These are phyloP conservation scores for Diplodia scrobiculata DNA, from an alignment of 2,329 filamentous ascomycete species.

Conservation along the genomic window DNA sequence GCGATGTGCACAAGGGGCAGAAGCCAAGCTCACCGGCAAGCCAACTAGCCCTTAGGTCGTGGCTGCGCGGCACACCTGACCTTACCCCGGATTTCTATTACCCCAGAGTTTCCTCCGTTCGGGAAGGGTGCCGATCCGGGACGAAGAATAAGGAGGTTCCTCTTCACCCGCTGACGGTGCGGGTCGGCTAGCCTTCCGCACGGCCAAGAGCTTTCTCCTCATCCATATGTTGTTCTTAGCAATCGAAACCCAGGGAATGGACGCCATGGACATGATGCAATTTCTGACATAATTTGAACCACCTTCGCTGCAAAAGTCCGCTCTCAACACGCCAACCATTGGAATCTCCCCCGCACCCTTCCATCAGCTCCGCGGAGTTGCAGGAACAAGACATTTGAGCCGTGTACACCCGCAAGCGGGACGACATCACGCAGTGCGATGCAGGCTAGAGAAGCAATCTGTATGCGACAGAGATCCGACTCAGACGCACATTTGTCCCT, in stretches of 20 bases:
- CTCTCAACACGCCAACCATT: constrained; percentile 1
- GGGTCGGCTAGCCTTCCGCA: constrained; percentile 20
- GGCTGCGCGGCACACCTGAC: constrained; percentile 8
- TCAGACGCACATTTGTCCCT: background rate
- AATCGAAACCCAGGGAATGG: constrained; percentile 2
- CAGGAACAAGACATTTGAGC: constrained; percentile 1
- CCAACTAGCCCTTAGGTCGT: background rate
- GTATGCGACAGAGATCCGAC: background rate
- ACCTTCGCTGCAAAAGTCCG: background rate
- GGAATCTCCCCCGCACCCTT: background rate
- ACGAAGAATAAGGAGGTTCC: background rate
- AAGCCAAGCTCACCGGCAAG: constrained; percentile 1
- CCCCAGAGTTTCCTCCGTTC: constrained; percentile 14
- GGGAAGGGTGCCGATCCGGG: background rate
- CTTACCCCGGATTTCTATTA: constrained; percentile 27
- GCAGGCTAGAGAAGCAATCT: background rate
- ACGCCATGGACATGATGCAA: constrained; percentile 6
- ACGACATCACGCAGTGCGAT: constrained; percentile 5
- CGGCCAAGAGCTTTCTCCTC: background rate
- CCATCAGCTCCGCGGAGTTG: constrained; percentile 18
- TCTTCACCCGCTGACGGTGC: background rate
- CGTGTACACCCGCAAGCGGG: background rate
- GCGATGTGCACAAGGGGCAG: constrained; percentile 15
- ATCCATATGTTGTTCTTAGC: constrained; percentile 2
- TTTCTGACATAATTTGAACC: constrained; percentile 26